A percentile compares a stretch with the other conserved stretches of the same genome.
Conservation (phyloP, 2,329 filamentous ascomycete species). For the Hysterium pulicare region DNA sequence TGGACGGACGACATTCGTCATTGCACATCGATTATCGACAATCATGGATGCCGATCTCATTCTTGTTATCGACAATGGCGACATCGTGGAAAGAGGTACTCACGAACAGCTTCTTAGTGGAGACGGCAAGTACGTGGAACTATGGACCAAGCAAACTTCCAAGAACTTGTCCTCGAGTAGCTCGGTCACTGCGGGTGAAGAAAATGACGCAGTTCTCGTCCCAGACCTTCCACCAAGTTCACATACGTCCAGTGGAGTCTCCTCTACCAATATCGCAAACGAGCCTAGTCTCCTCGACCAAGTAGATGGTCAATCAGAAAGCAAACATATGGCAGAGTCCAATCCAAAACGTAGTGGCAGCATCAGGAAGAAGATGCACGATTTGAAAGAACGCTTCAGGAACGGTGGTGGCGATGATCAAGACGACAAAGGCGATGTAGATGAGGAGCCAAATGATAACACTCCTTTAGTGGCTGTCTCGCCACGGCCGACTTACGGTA, state of each 20-base stretch:
- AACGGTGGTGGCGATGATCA: neutral
- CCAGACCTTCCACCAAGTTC: neutral
- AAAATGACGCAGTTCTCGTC: neutral
- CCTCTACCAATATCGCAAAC: neutral
- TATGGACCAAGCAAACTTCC: slow-evolving; percentile 82
- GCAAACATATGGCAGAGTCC: slow-evolving; percentile 7
- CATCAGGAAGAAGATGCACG: slow-evolving; percentile 1
- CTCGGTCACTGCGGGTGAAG: slow-evolving; percentile 1
- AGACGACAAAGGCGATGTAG: neutral
- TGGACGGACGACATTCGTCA: slow-evolving; percentile 61
- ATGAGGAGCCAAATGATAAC: neutral
- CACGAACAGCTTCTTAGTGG: slow-evolving; percentile 69
- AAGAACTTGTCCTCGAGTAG: neutral
- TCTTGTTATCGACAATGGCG: slow-evolving; percentile 67
- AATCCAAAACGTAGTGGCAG: slow-evolving; percentile 1
- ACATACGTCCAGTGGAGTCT: neutral
- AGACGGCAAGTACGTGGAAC: slow-evolving; percentile 71
- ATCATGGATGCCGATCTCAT: slow-evolving; percentile 82
- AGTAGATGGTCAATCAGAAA: slow-evolving; percentile 8
- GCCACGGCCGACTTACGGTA: neutral
- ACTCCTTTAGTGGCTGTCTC: neutral
- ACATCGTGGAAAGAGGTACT: slow-evolving; percentile 70
- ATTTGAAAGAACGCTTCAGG: slow-evolving; percentile 1
- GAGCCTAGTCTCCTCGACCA: slow-evolving; percentile 3
- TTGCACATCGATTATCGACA: slow-evolving; percentile 74